Base-by-base conservation (phyloP, 805 yeast species). In the Candida caryicola region DNA sequence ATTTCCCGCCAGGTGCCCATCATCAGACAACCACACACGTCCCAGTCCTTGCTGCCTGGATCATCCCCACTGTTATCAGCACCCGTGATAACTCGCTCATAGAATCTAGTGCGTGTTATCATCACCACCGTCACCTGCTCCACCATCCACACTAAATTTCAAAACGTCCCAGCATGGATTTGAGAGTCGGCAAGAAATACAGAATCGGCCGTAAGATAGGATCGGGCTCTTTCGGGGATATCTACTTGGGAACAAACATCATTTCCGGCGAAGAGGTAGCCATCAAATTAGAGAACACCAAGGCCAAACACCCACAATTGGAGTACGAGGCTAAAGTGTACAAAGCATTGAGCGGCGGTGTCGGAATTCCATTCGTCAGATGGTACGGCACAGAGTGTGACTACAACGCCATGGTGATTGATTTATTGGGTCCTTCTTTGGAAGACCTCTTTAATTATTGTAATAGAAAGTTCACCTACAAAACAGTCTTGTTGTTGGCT, bases 261-360 rank as follows among this genome's bases (percentile, higher is more conserved):
- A 87, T 91, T 34, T 85, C 95, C 29, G 97, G 98, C 29, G 98
- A 93, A 63, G 96, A 91, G 62, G 97, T 93, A 37, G 99, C 98
- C 49, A 91, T 91, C 71, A 91, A 91, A 62, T 73, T 91, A 46
- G 99, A 91, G 60, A 82, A 85, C 47, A 79, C 85, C 37, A 74
- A 83, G 41, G 96, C 98, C 2, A 86, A 88, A 57, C 98, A 93
- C 60, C 98, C 99, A 1, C 99, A 91, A 66, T 74, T 91, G 49
- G 97, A 91, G 57, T 93, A 91, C 60, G 99, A 91, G 64, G 96
- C 97, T 12, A 81, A 95, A 51, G 98, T 93, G 17, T 91, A 91
- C 70, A 88, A 85, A 58, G 90, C 95, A 2, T 69, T 91, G 38
- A 82, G 95, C 47, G 99, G 98, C 26, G 98, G 98, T 23, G 91